A percentile compares a stretch with the other conserved stretches of the same genome.
Conservation (phyloP, 768 basidiomycete species). For the Rhodotorula babjevae region DNA sequence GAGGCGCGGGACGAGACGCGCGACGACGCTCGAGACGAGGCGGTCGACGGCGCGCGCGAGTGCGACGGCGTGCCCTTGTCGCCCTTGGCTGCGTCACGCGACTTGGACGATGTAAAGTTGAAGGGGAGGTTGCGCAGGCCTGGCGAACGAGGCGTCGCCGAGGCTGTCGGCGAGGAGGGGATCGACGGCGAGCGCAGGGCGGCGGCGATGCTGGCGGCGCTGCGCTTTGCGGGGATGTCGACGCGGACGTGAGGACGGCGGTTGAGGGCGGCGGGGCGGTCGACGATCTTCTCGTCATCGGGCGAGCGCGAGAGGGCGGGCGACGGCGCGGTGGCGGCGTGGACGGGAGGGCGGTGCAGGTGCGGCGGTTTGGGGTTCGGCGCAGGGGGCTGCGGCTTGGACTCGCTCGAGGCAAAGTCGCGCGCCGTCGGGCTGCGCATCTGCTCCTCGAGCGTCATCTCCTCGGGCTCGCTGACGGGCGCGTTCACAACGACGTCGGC, state of each 20-base stretch:
- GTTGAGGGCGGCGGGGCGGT: conserved; percentile 4
- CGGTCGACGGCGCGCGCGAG: conserved; percentile 10
- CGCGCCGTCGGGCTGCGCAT: conserved; percentile 6
- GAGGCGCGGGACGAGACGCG: conserved; percentile 3
- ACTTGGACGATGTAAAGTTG: not conserved
- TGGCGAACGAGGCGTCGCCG: not conserved
- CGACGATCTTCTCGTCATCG: conserved; percentile 10
- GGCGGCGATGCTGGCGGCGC: not conserved
- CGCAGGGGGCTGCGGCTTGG: not conserved
- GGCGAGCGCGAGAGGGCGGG: not conserved
- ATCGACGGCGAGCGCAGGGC: conserved; percentile 13
- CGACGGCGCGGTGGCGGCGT: conserved; percentile 6
- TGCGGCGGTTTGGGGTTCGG: not conserved
- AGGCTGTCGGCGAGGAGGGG: conserved; percentile 2
- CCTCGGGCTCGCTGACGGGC: conserved; percentile 19
- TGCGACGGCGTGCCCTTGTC: not conserved
- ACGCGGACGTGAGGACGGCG: conserved; percentile 25
- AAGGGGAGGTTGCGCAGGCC: not conserved
- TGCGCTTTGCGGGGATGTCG: conserved; percentile 15
- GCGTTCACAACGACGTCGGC: not conserved
- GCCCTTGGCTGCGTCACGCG: not conserved
- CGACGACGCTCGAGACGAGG: conserved; percentile 21
- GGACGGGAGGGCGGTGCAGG: not conserved
- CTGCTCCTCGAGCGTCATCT: conserved; percentile 13
- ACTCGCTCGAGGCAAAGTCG: not conserved